Percentiles rank a stretch among this genome's conserved stretches.
Conservation (phyloP, 768 basidiomycete genomes). For the Rhodosporidiobolus sp. region DNA sequence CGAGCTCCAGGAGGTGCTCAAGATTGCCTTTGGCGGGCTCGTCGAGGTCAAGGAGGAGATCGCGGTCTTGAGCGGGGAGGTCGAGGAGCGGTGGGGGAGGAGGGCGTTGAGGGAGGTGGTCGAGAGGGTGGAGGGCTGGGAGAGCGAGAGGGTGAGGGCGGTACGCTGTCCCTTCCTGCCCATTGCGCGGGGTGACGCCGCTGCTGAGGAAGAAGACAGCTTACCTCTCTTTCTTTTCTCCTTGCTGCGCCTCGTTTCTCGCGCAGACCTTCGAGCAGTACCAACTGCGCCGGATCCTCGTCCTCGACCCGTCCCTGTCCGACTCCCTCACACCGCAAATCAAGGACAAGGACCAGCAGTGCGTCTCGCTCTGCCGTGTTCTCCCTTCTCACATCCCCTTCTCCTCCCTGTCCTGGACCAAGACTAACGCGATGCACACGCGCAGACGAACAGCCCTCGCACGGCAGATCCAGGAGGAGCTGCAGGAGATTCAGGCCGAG, state of each 20-base stretch:
- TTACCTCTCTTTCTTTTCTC: neutral
- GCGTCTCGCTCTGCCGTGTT: neutral
- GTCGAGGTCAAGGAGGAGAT: slow-evolving; percentile 30
- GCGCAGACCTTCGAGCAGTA: slow-evolving; percentile 30
- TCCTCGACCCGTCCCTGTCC: slow-evolving; percentile 10
- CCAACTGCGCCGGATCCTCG: slow-evolving; percentile 21
- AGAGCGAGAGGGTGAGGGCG: slow-evolving; percentile 23
- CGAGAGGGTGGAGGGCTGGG: slow-evolving; percentile 16
- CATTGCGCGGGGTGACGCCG: neutral
- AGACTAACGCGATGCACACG: no score
- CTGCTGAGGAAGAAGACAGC: neutral
- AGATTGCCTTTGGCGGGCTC: slow-evolving; percentile 26
- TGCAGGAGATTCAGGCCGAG: slow-evolving; percentile 30
- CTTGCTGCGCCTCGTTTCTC: neutral
- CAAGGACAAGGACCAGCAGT: slow-evolving; percentile 19
- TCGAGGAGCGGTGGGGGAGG: neutral
- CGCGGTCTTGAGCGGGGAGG: neutral
- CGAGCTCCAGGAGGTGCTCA: slow-evolving; percentile 28
- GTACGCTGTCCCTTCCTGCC: slow-evolving; percentile 5
- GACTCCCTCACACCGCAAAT: slow-evolving; percentile 5
- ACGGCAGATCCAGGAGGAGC: slow-evolving; percentile 17
- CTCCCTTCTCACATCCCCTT: neutral
- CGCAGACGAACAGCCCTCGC: slow-evolving; percentile 18
- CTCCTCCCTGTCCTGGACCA: no score
- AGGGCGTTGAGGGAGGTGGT: slow-evolving; percentile 5